Conservation (phyloP, 108 stramenopile species). For the Epithemia pelagica region DNA sequence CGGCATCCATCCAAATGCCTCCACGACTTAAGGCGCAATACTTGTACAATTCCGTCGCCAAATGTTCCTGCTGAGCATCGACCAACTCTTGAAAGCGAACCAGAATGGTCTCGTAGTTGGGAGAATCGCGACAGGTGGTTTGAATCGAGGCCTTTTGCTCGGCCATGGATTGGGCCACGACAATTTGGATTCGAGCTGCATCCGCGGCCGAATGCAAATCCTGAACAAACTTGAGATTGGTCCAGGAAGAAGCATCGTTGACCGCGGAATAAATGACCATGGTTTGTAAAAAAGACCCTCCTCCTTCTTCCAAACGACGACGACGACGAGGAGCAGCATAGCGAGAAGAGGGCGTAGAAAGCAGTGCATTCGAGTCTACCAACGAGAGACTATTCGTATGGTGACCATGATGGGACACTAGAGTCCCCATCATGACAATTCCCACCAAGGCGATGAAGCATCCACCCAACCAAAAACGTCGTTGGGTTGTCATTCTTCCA, state of each 20-base stretch:
- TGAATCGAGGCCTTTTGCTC: background rate
- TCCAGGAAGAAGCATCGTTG: background rate
- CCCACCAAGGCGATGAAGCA: background rate
- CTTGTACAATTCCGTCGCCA: constrained; percentile 70
- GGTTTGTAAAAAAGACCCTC: background rate
- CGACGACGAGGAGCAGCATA: background rate
- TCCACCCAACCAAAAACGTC: background rate
- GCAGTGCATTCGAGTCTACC: too few species aligned
- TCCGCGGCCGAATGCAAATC: background rate
- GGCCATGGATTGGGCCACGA: background rate
- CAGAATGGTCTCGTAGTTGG: background rate
- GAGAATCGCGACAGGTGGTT: background rate
- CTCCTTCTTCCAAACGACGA: background rate
- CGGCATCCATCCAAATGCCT: background rate
- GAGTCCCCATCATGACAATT: background rate
- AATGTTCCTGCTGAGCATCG: constrained; percentile 18
- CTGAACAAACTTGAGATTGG: background rate
- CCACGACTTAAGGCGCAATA: constrained; percentile 47
- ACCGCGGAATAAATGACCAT: background rate
- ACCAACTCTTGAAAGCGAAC: background rate
- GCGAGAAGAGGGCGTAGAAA: too few species aligned
- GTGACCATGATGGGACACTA: background rate
- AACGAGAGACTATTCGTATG: too few species aligned
- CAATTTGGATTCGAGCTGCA: background rate
- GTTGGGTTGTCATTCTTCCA: constrained; percentile 1